phyloP scores from a whole-genome alignment of 2,329 filamentous ascomycete species.

The Aspergillus piperis region DNA sequence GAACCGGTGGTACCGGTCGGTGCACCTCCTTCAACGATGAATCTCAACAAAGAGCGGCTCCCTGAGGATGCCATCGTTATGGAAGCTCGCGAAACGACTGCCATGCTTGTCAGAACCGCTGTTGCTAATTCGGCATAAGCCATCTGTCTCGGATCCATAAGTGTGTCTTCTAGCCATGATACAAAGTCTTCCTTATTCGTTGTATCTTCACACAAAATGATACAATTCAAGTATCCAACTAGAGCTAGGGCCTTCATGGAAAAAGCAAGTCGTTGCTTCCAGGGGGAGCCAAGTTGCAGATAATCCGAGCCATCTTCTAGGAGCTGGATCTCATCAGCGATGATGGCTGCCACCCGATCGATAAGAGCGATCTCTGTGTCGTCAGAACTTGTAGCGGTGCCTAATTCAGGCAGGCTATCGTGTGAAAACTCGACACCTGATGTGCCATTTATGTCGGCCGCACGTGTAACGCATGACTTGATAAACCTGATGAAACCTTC shows the following conservation, averaged over 20 bases:
- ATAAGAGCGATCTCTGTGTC: slow-evolving; percentile 48
- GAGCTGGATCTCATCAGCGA: slow-evolving; percentile 79
- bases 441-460: slow-evolving; percentile 63
- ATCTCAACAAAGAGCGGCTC: slow-evolving; percentile 76
- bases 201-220: slow-evolving; percentile 75
- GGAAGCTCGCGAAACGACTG: slow-evolving; percentile 75
- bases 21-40: slow-evolving; percentile 79
- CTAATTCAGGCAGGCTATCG: slow-evolving; percentile 64
- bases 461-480: slow-evolving; percentile 72
- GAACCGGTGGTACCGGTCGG: slow-evolving; percentile 67
- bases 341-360: slow-evolving; percentile 67
- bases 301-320: slow-evolving; percentile 91
- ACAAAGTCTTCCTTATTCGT: slow-evolving; percentile 78
- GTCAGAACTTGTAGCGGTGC: slow-evolving; percentile 45
- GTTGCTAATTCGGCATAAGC: slow-evolving; percentile 74
- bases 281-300: slow-evolving; percentile 77
- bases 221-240: slow-evolving; percentile 81
- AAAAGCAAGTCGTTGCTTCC: slow-evolving; percentile 83
- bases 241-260: slow-evolving; percentile 82
- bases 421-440: slow-evolving; percentile 70
- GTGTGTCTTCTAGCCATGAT: slow-evolving; percentile 79
- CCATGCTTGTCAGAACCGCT: slow-evolving; percentile 77
- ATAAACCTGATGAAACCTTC: slow-evolving; percentile 85
- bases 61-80: slow-evolving; percentile 72
- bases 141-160: slow-evolving; percentile 80